phyloP scores from a whole-genome alignment of 306 rosid genomes.

The Mucuna pruriens region DNA sequence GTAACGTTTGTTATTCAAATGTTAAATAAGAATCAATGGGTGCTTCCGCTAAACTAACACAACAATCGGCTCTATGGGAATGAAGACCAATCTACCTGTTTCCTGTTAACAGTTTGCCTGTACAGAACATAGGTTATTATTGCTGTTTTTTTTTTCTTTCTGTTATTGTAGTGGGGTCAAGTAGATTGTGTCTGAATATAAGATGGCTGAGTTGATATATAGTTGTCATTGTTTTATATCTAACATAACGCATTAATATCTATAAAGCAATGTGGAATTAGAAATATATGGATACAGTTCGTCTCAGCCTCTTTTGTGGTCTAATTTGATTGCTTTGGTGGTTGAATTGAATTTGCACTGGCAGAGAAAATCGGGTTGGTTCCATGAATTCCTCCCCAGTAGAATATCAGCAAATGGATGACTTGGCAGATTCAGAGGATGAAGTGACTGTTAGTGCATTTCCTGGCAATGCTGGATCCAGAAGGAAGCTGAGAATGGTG shows the following conservation, averaged over 20 bases:
- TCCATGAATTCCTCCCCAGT: conserved; percentile 33
- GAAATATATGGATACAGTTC: conserved; percentile 15
- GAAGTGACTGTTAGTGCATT: conserved; percentile 49
- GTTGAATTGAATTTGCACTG: conserved; percentile 40
- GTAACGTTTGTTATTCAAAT: background rate
- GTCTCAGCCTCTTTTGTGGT: background rate
- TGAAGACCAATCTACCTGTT: background rate
- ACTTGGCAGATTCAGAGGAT: conserved; percentile 74
- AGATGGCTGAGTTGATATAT: background rate
- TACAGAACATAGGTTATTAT: background rate
- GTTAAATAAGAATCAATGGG: background rate
- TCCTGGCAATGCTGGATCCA: conserved; percentile 47
- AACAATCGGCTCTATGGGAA: conserved; percentile 3
- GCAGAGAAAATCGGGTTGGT: conserved; percentile 35
- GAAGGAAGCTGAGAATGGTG: conserved; percentile 85
- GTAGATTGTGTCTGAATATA: background rate
- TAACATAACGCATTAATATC: background rate
- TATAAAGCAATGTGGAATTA: conserved; percentile 2
- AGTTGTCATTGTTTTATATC: background rate
- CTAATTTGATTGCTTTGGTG: conserved; percentile 27
- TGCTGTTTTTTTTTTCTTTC: background rate
- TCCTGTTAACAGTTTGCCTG: background rate
- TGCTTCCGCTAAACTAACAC: background rate
- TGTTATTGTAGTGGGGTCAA: background rate
- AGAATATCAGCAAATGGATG: conserved; percentile 49